phyloP scores from a whole-genome alignment of 306 rosid genomes.

The Carpinus viminea region DNA sequence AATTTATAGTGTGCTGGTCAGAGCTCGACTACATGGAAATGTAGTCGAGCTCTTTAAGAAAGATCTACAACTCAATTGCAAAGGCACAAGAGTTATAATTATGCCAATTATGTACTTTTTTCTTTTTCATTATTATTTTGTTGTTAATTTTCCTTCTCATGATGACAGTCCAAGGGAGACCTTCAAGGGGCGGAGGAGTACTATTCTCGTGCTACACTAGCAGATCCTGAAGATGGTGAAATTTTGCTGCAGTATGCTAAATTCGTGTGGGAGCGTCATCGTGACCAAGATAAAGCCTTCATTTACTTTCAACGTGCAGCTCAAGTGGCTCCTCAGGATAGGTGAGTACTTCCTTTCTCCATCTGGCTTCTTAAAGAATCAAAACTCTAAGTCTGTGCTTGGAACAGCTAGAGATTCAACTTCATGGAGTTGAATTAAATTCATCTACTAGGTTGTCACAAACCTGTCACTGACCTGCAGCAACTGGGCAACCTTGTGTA shows the following conservation, averaged over 20 bases:
- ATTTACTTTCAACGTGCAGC: conserved; percentile 72
- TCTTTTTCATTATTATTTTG: conserved; percentile 4
- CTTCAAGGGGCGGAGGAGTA: conserved; percentile 75
- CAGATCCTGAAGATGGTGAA: conserved; percentile 77
- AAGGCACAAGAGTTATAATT: neutral
- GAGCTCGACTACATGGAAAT: neutral
- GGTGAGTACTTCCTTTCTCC: conserved; percentile 44
- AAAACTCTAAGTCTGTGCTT: neutral
- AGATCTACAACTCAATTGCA: neutral
- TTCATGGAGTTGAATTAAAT: neutral
- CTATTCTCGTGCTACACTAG: conserved; percentile 58
- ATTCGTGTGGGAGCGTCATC: conserved; percentile 70
- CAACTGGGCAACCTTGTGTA: conserved; percentile 15
- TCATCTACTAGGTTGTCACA: conserved; percentile 1
- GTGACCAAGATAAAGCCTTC: conserved; percentile 63
- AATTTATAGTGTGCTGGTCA: neutral
- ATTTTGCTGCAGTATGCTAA: conserved; percentile 61
- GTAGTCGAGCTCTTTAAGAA: neutral
- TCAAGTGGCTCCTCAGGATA: conserved; percentile 58
- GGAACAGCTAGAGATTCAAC: conserved; percentile 1
- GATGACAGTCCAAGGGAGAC: conserved; percentile 72
- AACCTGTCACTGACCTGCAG: conserved; percentile 13
- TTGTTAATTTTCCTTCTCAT: conserved; percentile 4
- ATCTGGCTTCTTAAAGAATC: conserved; percentile 8
- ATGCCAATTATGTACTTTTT: neutral